Conservation (phyloP, 2,329 filamentous ascomycete genomes). For the Fusarium avenaceum region DNA sequence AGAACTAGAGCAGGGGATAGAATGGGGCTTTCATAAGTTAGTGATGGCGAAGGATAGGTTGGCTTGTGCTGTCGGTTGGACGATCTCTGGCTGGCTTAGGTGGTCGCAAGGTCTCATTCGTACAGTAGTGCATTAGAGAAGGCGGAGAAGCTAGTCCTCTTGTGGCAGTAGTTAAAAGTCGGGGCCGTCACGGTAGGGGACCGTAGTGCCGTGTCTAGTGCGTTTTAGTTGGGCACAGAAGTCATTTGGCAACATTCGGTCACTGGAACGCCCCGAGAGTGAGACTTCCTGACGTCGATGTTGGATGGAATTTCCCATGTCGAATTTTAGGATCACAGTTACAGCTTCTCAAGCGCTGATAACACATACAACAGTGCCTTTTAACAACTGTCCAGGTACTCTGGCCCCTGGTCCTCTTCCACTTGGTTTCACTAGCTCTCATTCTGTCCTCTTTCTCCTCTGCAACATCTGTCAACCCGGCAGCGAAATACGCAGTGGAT, state of each 20-base stretch:
- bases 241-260: constrained; percentile 19
- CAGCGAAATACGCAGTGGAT: constrained; percentile 37
- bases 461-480: constrained; percentile 13
- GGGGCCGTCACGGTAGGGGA: constrained; percentile 36
- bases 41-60: constrained; percentile 35
- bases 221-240: constrained; percentile 5
- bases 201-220: constrained; percentile 29
- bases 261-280: constrained; percentile 30
- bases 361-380: not conserved
- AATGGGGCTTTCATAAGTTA: constrained; percentile 46
- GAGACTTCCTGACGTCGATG: constrained; percentile 16
- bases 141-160: constrained; percentile 39
- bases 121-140: constrained; percentile 41
- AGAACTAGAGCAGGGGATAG: constrained; percentile 40
- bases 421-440: not conserved
- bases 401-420: not conserved
- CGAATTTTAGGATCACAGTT: not conserved
- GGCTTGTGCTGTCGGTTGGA: constrained; percentile 20
- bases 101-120: constrained; percentile 38
- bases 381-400: not conserved
- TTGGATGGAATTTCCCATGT: not conserved
- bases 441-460: constrained; percentile 5
- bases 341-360: not conserved
- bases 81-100: constrained; percentile 35
- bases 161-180: constrained; percentile 31